These are phyloP conservation scores for Fusarium ambrosium DNA, from an alignment of 2,329 filamentous ascomycete genomes.

Conservation along the genomic window DNA sequence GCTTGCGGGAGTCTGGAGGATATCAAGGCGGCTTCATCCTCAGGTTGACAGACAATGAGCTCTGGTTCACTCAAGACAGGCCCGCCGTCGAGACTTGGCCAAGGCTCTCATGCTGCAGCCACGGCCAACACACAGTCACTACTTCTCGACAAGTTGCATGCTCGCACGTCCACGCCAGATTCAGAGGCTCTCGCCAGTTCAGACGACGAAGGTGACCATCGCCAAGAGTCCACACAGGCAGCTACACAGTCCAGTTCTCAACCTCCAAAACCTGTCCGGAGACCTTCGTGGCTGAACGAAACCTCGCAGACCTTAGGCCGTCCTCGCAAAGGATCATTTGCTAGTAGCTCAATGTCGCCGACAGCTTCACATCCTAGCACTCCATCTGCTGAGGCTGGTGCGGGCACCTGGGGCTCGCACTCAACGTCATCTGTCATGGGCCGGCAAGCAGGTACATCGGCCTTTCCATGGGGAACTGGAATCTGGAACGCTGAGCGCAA, in stretches of 20 bases:
- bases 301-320: slow-evolving; percentile 73
- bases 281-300: slow-evolving; percentile 90
- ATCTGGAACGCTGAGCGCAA: slow-evolving; percentile 87
- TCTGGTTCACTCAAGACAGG: slow-evolving; percentile 64
- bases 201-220: slow-evolving; percentile 87
- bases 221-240: slow-evolving; percentile 65
- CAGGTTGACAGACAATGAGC: slow-evolving; percentile 60
- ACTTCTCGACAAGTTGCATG: slow-evolving; percentile 81
- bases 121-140: slow-evolving; percentile 73
- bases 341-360: slow-evolving; percentile 81
- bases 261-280: slow-evolving; percentile 74
- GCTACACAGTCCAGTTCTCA: slow-evolving; percentile 52
- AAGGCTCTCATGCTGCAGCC: slow-evolving; percentile 59
- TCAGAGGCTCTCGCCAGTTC: slow-evolving; percentile 94
- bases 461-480: slow-evolving; percentile 82
- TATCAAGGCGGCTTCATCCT: slow-evolving; percentile 17
- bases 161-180: slow-evolving; percentile 89
- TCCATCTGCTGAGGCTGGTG: slow-evolving; percentile 74
- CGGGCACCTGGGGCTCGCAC: slow-evolving; percentile 69
- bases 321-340: slow-evolving; percentile 82
- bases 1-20: slow-evolving; percentile 21
- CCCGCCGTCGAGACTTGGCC: slow-evolving; percentile 65
- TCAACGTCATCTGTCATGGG: slow-evolving; percentile 62
- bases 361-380: slow-evolving; percentile 86
- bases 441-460: slow-evolving; percentile 61